Evolutionary conservation across 1,139 yeast species (phyloP), one percentile per base, ranked within the genome.

Genomic region (Spathaspora jeffriesii): DNA sequence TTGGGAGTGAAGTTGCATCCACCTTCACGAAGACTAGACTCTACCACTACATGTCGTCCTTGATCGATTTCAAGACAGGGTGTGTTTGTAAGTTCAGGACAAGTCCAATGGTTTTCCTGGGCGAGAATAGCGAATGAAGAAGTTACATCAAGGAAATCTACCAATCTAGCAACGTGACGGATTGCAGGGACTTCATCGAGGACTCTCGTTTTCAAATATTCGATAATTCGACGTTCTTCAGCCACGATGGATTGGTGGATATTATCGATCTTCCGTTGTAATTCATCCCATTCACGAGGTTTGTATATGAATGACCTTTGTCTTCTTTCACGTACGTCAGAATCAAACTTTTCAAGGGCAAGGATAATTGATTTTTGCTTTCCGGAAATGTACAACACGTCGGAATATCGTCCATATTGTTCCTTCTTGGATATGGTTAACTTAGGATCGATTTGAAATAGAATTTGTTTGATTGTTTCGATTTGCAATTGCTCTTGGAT

Each of bases 1-100:
- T 93, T 93, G 0, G 86, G 71, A 1, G 79, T 79, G 60, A 91
- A 93, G 50, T 76, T 76, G 21, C 62, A 64, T 3, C 81, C 73
- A 5, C 64, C 58, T 13, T 72, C 72, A 46, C 71, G 72, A 46
- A 93, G 65, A 1, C 96, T 87, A 3, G 84, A 79, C 59, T 93
- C 98, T 1, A 93, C 99, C 11, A 90, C 91, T n/a, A 88, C 63
- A 63, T 93, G 98, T 20, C 97, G 73, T 0, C 98, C 98, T 6
- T 71, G 74, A 2, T 59, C 55, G 8, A 85, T 73, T 2, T 71
- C 65, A n/a, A 85, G 63, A 13, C 61, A 70, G 23, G 67, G 65
- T 1, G 75, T 60, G n/a, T 76, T 63, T 38, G 78, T 77, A 37
- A 92, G 65, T n/a, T 58, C 67, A 0, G 99, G 99, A 46, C 90